A percentile compares a stretch with the other conserved stretches of the same genome.
These are phyloP conservation scores for Boletellus sp. DNA, from an alignment of 768 basidiomycete genomes.

Conservation along the genomic window DNA sequence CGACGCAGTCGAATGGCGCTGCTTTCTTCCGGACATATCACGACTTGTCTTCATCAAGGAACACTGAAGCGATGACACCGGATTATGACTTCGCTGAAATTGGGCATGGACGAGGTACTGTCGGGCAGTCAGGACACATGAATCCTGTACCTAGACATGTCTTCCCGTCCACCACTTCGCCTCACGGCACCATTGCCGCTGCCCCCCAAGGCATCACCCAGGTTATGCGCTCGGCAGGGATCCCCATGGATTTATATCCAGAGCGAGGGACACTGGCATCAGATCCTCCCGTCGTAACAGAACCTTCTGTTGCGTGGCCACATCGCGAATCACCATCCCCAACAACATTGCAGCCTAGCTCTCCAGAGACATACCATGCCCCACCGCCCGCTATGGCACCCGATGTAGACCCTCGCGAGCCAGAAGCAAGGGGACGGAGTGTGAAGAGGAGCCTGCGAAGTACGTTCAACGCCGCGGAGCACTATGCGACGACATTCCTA, in stretches of 20 bases:
- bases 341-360: conserved; percentile 30
- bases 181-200: conserved; percentile 17
- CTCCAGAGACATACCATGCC: conserved; percentile 42
- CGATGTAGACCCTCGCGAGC: conserved; percentile 28
- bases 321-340: conserved; percentile 41
- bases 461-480: conserved; percentile 67
- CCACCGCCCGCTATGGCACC: conserved; percentile 32
- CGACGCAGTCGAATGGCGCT: conserved; percentile 52
- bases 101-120: conserved; percentile 63
- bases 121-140: conserved; percentile 14
- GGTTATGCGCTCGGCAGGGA: conserved; percentile 34
- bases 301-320: conserved; percentile 39
- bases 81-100: conserved; percentile 76
- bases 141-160: conserved; percentile 21
- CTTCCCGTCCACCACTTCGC: conserved; percentile 21
- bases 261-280: conserved; percentile 10
- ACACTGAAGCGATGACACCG: conserved; percentile 61
- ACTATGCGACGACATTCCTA: conserved; percentile 60
- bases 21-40: conserved; percentile 62
- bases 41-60: conserved; percentile 40
- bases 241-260: conserved; percentile 20
- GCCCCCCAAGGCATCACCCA: conserved; percentile 32
- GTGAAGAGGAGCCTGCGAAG: conserved; percentile 64
- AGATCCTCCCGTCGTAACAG: conserved; percentile 12
- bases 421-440: conserved; percentile 52